Conservation (phyloP, 305 asterid species). For the Fraxinus baroniana region DNA sequence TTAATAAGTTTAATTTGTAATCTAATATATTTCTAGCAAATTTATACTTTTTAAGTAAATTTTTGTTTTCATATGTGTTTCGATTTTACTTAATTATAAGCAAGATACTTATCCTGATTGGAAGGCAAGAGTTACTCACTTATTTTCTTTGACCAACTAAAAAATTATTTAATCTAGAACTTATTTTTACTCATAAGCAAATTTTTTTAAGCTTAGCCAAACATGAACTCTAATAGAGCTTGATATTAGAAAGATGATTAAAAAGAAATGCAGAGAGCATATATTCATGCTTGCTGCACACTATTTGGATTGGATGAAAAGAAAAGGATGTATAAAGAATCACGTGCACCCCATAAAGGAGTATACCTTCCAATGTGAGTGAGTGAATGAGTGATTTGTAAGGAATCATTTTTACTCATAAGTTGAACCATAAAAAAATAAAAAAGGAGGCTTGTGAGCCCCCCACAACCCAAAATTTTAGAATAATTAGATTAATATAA, state of each 20-base stretch:
- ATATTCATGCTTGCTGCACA: conserved; percentile 30
- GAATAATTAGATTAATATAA: neutral
- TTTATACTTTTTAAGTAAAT: neutral
- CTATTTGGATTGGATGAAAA: conserved; percentile 35
- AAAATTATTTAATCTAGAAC: neutral
- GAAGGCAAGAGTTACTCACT: neutral
- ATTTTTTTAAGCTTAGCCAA: neutral
- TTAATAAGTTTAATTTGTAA: neutral
- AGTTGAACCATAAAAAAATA: conserved; percentile 10
- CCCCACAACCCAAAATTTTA: neutral
- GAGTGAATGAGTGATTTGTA: conserved; percentile 45
- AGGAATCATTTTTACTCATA: conserved; percentile 39
- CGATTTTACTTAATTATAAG: neutral
- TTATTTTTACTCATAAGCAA: neutral
- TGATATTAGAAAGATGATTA: neutral
- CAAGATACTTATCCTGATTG: neutral
- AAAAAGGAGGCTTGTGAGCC: neutral
- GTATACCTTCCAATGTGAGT: neutral
- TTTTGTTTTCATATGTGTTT: neutral
- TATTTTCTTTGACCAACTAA: neutral
- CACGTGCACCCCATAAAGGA: neutral
- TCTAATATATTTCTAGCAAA: neutral
- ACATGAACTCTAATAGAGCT: neutral
- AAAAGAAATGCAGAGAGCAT: neutral
- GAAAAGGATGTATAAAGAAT: conserved; percentile 22